A percentile compares a stretch with the other conserved stretches of the same genome.
phyloP scores from a whole-genome alignment of 768 basidiomycete genomes.

The Pleurotus giganteus region DNA sequence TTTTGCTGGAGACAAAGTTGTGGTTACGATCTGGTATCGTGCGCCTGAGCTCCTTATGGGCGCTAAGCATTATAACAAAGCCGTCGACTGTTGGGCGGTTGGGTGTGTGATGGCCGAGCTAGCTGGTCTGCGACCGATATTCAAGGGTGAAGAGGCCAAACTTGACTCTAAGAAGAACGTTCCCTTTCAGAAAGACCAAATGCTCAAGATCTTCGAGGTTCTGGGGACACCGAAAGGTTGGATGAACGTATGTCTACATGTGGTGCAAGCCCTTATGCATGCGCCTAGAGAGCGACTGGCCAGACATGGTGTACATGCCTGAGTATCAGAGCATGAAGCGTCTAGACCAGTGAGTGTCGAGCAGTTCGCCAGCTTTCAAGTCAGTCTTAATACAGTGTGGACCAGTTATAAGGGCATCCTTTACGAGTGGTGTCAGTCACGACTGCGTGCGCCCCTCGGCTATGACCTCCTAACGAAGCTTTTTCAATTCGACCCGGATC shows the following conservation, averaged over 20 bases:
- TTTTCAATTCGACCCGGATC: slow-evolving; percentile 90
- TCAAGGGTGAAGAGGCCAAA: slow-evolving; percentile 99
- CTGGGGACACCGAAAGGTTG: slow-evolving; percentile 84
- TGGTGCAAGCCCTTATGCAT: neutral
- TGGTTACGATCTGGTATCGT: slow-evolving; percentile 99
- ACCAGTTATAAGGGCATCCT: slow-evolving; percentile 55
- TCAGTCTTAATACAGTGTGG: neutral
- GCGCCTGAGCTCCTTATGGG: slow-evolving; percentile 95
- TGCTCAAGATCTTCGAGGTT: slow-evolving; percentile 95
- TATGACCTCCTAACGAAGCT: slow-evolving; percentile 84
- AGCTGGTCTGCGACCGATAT: slow-evolving; percentile 90
- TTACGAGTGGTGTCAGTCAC: slow-evolving; percentile 70
- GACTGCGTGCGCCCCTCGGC: slow-evolving; percentile 59
- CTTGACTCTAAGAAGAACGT: slow-evolving; percentile 96
- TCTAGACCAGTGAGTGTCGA: slow-evolving; percentile 60
- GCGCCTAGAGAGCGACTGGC: slow-evolving; percentile 79
- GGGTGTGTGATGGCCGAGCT: slow-evolving; percentile 98
- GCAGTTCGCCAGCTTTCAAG: neutral
- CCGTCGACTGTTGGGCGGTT: slow-evolving; percentile 96
- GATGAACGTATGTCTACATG: slow-evolving; percentile 18
- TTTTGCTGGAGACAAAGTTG: slow-evolving; percentile 94
- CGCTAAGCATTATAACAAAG: slow-evolving; percentile 96
- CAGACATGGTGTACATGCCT: slow-evolving; percentile 78
- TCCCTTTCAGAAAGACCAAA: slow-evolving; percentile 94
- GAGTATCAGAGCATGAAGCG: slow-evolving; percentile 84